phyloP scores from a whole-genome alignment of 2,329 filamentous ascomycete species.

The Myotisia sp. region DNA sequence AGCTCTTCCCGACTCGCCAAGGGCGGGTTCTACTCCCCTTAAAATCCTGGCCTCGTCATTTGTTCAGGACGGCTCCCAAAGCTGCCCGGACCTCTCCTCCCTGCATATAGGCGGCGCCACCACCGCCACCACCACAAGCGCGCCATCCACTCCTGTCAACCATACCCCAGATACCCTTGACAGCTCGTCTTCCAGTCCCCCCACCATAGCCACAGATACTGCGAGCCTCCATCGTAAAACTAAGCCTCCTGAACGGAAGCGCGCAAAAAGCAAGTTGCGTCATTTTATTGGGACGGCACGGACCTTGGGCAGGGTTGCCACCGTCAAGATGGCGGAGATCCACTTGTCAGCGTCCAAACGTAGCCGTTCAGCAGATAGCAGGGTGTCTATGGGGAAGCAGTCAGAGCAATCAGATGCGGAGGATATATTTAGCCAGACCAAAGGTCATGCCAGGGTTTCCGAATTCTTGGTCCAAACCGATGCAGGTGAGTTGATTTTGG shows the following conservation, averaged over 20 bases:
- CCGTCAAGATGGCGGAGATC: conserved; percentile 30
- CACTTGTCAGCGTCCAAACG: conserved; percentile 27
- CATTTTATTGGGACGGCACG: conserved; percentile 29
- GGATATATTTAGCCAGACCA: conserved; percentile 15
- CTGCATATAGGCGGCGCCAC: conserved; percentile 18
- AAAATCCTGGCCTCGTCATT: conserved; percentile 28
- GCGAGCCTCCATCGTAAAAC: conserved; percentile 15
- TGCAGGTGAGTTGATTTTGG: conserved; percentile 21
- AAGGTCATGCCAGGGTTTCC: conserved; percentile 20
- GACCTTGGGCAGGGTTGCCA: conserved; percentile 26
- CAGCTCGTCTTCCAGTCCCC: conserved; percentile 6
- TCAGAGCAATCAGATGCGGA: conserved; percentile 5
- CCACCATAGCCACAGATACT: conserved; percentile 5
- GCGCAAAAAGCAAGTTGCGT: conserved; percentile 27
- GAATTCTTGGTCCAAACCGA: conserved; percentile 27
- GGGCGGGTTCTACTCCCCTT: conserved; percentile 18
- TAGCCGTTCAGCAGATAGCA: conserved; percentile 23
- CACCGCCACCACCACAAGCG: conserved; percentile 8
- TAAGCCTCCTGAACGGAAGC: conserved; percentile 20
- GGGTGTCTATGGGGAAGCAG: conserved; percentile 16
- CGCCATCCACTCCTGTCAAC: conserved; percentile 5
- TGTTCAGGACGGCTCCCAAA: conserved; percentile 27
- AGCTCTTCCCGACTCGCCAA: conserved; percentile 13
- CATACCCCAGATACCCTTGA: conserved; percentile 2
- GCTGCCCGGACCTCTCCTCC: conserved; percentile 31